Conservation (phyloP, 306 rosid species). For the Myrica gale region DNA sequence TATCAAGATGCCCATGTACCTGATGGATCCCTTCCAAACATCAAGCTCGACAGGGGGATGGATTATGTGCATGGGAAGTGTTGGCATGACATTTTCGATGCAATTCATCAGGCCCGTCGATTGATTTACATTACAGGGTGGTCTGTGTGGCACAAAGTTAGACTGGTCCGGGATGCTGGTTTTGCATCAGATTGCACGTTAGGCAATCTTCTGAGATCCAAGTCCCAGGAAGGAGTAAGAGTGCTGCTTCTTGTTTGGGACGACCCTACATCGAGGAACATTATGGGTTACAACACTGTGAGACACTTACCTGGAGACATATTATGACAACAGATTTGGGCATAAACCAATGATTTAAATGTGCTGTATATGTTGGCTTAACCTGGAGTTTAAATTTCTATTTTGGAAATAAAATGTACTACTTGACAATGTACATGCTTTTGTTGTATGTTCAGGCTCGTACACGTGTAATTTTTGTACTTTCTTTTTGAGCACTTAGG, state of each 20-base stretch:
- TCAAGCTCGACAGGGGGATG: slow-evolving; percentile 61
- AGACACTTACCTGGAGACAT: slow-evolving; percentile 34
- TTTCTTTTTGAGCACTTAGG: slow-evolving; percentile 15
- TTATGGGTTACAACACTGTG: slow-evolving; percentile 78
- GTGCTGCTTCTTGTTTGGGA: slow-evolving; percentile 98
- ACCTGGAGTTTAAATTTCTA: slow-evolving; percentile 5
- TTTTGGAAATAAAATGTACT: not conserved
- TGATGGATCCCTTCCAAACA: slow-evolving; percentile 66
- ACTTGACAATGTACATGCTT: not conserved
- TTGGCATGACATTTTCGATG: slow-evolving; percentile 80
- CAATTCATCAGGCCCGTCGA: slow-evolving; percentile 64
- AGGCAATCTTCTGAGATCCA: slow-evolving; percentile 79
- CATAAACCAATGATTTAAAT: not conserved
- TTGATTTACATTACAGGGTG: slow-evolving; percentile 91
- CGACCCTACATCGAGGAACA: slow-evolving; percentile 92
- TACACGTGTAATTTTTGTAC: slow-evolving; percentile 2
- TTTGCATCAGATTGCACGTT: slow-evolving; percentile 40
- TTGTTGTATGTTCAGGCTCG: not conserved
- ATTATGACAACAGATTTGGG: slow-evolving; percentile 16
- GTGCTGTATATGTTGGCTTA: slow-evolving; percentile 3
- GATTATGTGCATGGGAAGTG: slow-evolving; percentile 77
- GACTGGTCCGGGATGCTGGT: slow-evolving; percentile 63
- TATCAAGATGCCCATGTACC: slow-evolving; percentile 97
- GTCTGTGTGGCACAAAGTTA: slow-evolving; percentile 95
- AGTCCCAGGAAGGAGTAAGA: slow-evolving; percentile 94